Evolutionary conservation across 1,284 basidiomycete species (phyloP), one percentile per base, ranked within the genome.

Genomic region (Papiliotrema fonsecae): DNA sequence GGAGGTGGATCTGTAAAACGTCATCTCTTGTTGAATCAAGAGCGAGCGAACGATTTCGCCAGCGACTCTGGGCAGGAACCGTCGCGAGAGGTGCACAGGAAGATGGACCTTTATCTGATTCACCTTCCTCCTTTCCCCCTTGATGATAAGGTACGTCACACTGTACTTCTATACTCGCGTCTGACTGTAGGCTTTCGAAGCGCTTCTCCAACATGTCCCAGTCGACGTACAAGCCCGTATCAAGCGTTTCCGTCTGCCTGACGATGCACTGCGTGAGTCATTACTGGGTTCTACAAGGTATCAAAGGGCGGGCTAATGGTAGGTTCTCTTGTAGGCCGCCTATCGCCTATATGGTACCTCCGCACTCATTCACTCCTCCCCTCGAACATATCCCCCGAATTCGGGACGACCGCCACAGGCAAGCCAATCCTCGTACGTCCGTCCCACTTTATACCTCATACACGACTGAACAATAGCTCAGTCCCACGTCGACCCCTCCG

Each of bases 301-400:
- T 5, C 37, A 7, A 21, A 30, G 25, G 31, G 26, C 9, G 25
- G 26, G 34, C 47, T 42, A 26, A 47, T 18, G 7, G 31, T 19
- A 67, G 66, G 66, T 4, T 65, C 65, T 1, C 40, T 68, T 0
- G 62, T 64, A 3, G 65, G 64, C 5, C 55, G 62, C 4, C 55
- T 70, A 11, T 52, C 63, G 4, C 60, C 63, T 14, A 63, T 59
- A 11, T 72, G 62, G 59, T 70, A 66, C 42, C 51, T 70, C 22
- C 54, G 57, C 24, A 24, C 16, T 1, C 18, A 57, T 0, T 44
- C 45, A 3, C 50, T 64, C 6, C 22, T 69, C 10, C 30, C 48
- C 0, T 37, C 45, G 0, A 28, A 39, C 6, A 38, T 49, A 3
- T 43, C 53, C 19, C 58, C 56, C 1, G 31, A 7, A n/a, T 67